Conservation (phyloP, 257 asterid species). For the Solanum chmielewskii region DNA sequence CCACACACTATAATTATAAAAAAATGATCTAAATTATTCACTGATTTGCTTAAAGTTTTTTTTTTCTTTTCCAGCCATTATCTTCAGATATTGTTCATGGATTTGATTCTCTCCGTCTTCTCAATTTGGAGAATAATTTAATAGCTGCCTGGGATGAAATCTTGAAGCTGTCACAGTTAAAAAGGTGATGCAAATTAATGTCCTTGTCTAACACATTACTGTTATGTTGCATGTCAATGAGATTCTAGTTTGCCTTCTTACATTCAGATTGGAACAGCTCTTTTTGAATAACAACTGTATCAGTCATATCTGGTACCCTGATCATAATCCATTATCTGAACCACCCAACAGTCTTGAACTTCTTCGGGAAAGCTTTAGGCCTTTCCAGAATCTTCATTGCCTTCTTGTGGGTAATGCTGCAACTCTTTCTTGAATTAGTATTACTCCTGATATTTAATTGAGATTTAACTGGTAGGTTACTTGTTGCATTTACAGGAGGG, state of each 20-base stretch:
- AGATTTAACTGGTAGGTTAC: constrained; percentile 7
- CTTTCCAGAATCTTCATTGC: constrained; percentile 56
- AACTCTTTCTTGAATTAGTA: background rate
- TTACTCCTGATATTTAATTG: background rate
- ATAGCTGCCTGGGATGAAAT: constrained; percentile 80
- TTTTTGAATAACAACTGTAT: constrained; percentile 64
- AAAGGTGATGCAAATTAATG: constrained; percentile 35
- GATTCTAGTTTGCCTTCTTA: constrained; percentile 7
- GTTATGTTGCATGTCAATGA: background rate
- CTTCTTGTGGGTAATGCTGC: constrained; percentile 65
- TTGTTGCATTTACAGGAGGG: constrained; percentile 40
- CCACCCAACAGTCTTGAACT: constrained; percentile 17
- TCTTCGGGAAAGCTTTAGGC: constrained; percentile 23
- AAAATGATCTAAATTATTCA: background rate
- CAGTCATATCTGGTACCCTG: constrained; percentile 52
- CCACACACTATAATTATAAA: background rate
- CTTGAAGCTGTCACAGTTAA: constrained; percentile 54
- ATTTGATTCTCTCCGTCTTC: constrained; percentile 61
- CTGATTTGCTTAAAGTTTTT: background rate
- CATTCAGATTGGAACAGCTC: constrained; percentile 81
- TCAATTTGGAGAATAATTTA: constrained; percentile 76
- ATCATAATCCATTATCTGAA: constrained; percentile 19
- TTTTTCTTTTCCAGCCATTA: constrained; percentile 36
- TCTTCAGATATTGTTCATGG: constrained; percentile 55
- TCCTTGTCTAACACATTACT: background rate